Base-by-base conservation (phyloP, 2,329 filamentous ascomycete species). In the Diaporthe humulicola region DNA sequence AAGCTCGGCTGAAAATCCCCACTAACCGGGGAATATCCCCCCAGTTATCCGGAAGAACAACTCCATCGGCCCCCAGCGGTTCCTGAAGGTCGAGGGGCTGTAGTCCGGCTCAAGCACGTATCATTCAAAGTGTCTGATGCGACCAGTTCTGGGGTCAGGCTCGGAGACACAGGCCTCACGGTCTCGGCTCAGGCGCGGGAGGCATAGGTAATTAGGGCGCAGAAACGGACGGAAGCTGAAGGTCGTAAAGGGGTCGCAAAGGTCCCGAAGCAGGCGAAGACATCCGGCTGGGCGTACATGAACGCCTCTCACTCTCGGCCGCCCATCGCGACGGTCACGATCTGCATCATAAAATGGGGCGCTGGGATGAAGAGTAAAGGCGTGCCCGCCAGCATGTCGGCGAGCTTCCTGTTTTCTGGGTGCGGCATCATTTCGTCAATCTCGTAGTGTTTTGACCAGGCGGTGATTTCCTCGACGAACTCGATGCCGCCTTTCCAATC, bases 101-200 rank as follows among this genome's bases (percentile, higher is more conserved):
- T 94, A 94, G 83, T 90, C 94, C 3, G 93, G 93, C 61, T 91
- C 88, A 15, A 90, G 89, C 36, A 92, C 87, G 82, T 91, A n/a
- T n/a, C n/a, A 94, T 50, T 85, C 77, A 0, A 84, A 78, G 81
- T 78, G 81, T 71, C 87, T 85, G 76, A 91, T 87, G 4, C 89
- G 88, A 0, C 89, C 89, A 0, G 89, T 88, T 40, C 86, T 82
- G 14, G 86, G 83, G 76, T 93, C 88, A 0, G 88, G 84, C 0
- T 89, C 84, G 2, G 84, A 83, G 56, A 90, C 70, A 73, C 81
- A 81, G 73, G 82, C 77, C n/a, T n/a, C n/a, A n/a, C n/a, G n/a
- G n/a, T 77, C 86, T 75, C 80, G 80, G 78, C 82, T 73, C 80
- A 87, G 70, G 78, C 93, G 89, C 4, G 94, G 94, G 7, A 91